Evolutionary conservation across 2,329 filamentous ascomycete species (phyloP), one percentile per base, ranked within the genome.

Genomic region (Aspergillus texensis): DNA sequence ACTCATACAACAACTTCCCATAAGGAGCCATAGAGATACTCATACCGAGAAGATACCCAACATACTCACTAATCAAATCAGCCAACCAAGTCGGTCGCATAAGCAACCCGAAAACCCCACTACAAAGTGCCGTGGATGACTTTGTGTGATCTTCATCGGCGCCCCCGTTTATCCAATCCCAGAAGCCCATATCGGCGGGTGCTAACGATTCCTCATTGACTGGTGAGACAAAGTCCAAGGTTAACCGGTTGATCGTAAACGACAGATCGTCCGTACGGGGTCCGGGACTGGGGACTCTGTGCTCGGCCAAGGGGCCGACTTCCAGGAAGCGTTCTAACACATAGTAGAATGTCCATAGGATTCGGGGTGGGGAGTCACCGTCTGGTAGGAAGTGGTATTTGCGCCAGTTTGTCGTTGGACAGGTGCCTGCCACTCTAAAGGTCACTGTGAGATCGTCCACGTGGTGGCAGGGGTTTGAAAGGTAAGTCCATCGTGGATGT

Each of bases 21-120:
- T 43, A 45, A 2, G 16, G 12, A 5, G 16, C 26, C 55, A 45
- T 28, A n/a, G 6, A 6, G 6, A 10, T 26, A 43, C 28, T 9
- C 55, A 57, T 57, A 2, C 39, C 58, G 6, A 61, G 52, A 24
- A 56, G 28, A 26, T 56, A 41, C 12, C 54, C 59, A 28, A 61
- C 12, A 32, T 52, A 57, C 16, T 48, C 46, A 24, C 32, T 57
- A 2, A 61, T 57, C 6, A 61, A 10, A 4, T 21, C 43, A 9
- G 48, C 41, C 53, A 57, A 24, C 59, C 59, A 61, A 6, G 52
- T 41, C 12, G 53, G 59, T 16, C 59, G 53, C 6, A 61, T 55
- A 9, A 57, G 53, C 11, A 57, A 30, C 12, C 12, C 46, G n/a
- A 56, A 41, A 19, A 34, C 53, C 6, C 39, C 46, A n/a, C 26